Conservation (phyloP, 2,329 filamentous ascomycete genomes). For the Lachnellula hyalina region DNA sequence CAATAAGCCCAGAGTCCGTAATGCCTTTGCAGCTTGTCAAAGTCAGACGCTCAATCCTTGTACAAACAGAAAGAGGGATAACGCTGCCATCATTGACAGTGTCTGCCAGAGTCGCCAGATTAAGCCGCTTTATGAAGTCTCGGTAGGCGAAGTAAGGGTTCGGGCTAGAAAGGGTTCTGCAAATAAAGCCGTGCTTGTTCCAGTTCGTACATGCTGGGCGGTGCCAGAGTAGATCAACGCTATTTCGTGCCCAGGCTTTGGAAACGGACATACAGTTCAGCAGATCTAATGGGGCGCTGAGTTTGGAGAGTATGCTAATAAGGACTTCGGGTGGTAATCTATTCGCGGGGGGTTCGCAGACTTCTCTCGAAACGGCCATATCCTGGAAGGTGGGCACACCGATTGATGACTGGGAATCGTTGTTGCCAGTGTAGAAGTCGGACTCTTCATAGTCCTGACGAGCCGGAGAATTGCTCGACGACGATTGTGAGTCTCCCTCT, state of each 20-base stretch:
- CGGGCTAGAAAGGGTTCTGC: slow-evolving; percentile 65
- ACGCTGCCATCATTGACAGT: slow-evolving; percentile 86
- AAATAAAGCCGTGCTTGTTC: slow-evolving; percentile 74
- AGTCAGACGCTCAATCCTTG: slow-evolving; percentile 85
- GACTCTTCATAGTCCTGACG: slow-evolving; percentile 82
- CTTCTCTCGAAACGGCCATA: slow-evolving; percentile 62
- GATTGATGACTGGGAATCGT: slow-evolving; percentile 90
- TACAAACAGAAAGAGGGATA: slow-evolving; percentile 74
- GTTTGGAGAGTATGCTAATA: slow-evolving; percentile 84
- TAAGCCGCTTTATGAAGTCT: slow-evolving; percentile 86
- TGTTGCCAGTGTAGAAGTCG: slow-evolving; percentile 82
- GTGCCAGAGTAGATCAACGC: slow-evolving; percentile 92
- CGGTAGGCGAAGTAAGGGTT: slow-evolving; percentile 84
- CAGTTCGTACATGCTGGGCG: slow-evolving; percentile 86
- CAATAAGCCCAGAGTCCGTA: slow-evolving; percentile 76
- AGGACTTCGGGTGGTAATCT: slow-evolving; percentile 90
- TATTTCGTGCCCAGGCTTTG: slow-evolving; percentile 86
- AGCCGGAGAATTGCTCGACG: slow-evolving; percentile 69
- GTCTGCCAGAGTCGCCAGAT: slow-evolving; percentile 72
- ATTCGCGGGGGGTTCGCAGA: slow-evolving; percentile 72
- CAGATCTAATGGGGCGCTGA: slow-evolving; percentile 70
- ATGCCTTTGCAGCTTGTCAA: slow-evolving; percentile 83
- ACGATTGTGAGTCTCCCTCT: slow-evolving; percentile 32
- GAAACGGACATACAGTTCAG: slow-evolving; percentile 90
- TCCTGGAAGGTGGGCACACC: slow-evolving; percentile 74